phyloP scores from a whole-genome alignment of 1,139 yeast genomes.

The Scheffersomyces quercinus region DNA sequence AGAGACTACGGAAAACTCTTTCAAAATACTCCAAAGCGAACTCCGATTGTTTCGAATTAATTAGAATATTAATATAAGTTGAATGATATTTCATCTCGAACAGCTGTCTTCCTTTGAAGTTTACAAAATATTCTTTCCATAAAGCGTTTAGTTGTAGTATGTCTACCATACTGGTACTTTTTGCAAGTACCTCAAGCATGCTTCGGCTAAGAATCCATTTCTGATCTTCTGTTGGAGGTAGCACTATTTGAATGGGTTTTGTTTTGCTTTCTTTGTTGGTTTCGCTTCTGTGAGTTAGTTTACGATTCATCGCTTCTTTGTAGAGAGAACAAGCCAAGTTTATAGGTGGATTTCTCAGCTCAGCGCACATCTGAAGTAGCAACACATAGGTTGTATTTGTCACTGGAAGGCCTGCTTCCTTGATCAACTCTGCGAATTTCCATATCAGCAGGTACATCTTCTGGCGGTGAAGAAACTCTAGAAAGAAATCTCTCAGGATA shows the following conservation, averaged over 20 bases:
- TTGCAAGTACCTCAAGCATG: not conserved
- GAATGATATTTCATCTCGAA: conserved; percentile 21
- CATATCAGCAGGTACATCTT: conserved; percentile 1
- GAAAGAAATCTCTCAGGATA: not conserved
- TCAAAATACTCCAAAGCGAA: conserved; percentile 24
- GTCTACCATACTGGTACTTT: conserved; percentile 12
- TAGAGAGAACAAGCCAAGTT: conserved; percentile 11
- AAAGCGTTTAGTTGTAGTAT: conserved; percentile 19
- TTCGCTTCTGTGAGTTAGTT: conserved; percentile 5
- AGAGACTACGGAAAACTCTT: conserved; percentile 3
- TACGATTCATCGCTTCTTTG: conserved; percentile 15
- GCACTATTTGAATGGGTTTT: too few relatives aligned
- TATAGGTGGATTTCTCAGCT: not conserved
- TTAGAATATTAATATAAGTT: conserved; percentile 23
- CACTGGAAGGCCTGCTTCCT: conserved; percentile 2
- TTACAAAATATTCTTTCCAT: conserved; percentile 18
- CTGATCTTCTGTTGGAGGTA: not conserved
- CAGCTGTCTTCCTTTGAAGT: not conserved
- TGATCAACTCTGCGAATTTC: conserved; percentile 5
- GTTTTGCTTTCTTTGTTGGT: not conserved
- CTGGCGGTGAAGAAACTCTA: not conserved
- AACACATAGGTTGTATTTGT: conserved; percentile 2
- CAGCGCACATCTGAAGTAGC: conserved; percentile 4
- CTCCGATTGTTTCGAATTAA: conserved; percentile 26
- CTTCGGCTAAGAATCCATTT: not conserved